Evolutionary conservation across 1,284 basidiomycete genomes (phyloP).

Genomic region (Tremellales sp.): DNA sequence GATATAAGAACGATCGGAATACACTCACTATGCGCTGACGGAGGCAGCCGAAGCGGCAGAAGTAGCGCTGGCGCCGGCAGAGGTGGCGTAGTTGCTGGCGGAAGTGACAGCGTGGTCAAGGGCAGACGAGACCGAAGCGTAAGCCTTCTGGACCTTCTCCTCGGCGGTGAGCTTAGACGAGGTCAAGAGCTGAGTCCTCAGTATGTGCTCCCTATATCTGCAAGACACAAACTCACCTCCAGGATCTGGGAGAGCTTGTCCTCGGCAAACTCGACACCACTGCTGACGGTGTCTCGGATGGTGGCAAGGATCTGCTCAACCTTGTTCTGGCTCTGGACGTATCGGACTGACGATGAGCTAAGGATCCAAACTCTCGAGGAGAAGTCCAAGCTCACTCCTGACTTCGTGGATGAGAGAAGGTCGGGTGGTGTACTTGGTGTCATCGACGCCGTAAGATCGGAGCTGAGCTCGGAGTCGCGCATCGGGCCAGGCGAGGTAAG

Average conservation of each 20-base stretch:
- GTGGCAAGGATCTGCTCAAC: slow-evolving; percentile 59
- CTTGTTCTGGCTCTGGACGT: slow-evolving; percentile 59
- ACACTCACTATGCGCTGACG: slow-evolving; percentile 24
- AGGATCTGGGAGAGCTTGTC: slow-evolving; percentile 55
- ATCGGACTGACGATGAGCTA: slow-evolving; percentile 55
- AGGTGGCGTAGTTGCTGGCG: slow-evolving; percentile 26
- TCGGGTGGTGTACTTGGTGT: slow-evolving; percentile 60
- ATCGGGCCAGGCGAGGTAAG: slow-evolving; percentile 83
- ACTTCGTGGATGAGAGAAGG: slow-evolving; percentile 68
- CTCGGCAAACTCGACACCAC: slow-evolving; percentile 63
- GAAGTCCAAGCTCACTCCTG: slow-evolving; percentile 50
- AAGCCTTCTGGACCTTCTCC: slow-evolving; percentile 45
- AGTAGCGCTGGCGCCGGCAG: slow-evolving; percentile 31
- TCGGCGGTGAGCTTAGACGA: slow-evolving; percentile 43
- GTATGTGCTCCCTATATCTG: background rate
- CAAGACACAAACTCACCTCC: slow-evolving; percentile 40
- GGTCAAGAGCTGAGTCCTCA: slow-evolving; percentile 31
- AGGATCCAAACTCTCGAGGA: slow-evolving; percentile 7
- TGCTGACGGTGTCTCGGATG: slow-evolving; percentile 61
- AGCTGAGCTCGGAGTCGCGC: slow-evolving; percentile 79
- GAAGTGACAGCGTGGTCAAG: slow-evolving; percentile 31
- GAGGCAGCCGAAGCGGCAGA: slow-evolving; percentile 39
- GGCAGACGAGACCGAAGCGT: slow-evolving; percentile 37
- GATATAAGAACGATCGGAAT: background rate
- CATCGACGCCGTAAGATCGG: slow-evolving; percentile 65